Evolutionary conservation across 768 basidiomycete species (phyloP).

Genomic region (Daedalea quercina): DNA sequence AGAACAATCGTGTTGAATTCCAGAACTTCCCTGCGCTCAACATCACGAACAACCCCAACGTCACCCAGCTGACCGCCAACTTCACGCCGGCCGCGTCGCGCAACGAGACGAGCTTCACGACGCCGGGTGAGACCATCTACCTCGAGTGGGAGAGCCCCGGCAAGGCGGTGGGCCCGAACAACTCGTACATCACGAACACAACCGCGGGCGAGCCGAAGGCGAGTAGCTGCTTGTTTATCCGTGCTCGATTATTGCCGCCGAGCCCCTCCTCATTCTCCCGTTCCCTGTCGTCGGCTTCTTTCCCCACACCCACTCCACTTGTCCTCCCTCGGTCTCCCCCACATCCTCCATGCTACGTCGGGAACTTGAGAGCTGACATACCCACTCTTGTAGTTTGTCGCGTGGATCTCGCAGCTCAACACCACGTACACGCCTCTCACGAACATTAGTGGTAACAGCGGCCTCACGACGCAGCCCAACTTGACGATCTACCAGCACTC

Average conservation of each 20-base stretch:
- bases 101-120: conserved; percentile 46
- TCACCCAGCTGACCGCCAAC: conserved; percentile 23
- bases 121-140: conserved; percentile 36
- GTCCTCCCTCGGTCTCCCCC: neutral
- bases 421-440: conserved; percentile 47
- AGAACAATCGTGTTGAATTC: conserved; percentile 44
- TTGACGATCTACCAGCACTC: conserved; percentile 33
- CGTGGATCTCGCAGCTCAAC: conserved; percentile 58
- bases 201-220: conserved; percentile 37
- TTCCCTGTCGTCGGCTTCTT: neutral
- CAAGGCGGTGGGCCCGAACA: conserved; percentile 43
- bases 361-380: neutral
- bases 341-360: neutral
- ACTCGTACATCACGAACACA: conserved; percentile 43
- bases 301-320: neutral
- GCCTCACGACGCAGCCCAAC: conserved; percentile 41
- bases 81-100: conserved; percentile 43
- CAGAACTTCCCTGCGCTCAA: conserved; percentile 52
- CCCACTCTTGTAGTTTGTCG: conserved; percentile 32
- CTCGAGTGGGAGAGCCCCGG: conserved; percentile 53
- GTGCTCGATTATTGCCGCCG: neutral
- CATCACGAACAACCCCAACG: conserved; percentile 33
- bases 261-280: no score
- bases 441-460: conserved; percentile 36
- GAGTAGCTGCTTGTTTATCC: neutral